Conservation (phyloP, 331 rosid genomes). For the Pyracantha coccinea region DNA sequence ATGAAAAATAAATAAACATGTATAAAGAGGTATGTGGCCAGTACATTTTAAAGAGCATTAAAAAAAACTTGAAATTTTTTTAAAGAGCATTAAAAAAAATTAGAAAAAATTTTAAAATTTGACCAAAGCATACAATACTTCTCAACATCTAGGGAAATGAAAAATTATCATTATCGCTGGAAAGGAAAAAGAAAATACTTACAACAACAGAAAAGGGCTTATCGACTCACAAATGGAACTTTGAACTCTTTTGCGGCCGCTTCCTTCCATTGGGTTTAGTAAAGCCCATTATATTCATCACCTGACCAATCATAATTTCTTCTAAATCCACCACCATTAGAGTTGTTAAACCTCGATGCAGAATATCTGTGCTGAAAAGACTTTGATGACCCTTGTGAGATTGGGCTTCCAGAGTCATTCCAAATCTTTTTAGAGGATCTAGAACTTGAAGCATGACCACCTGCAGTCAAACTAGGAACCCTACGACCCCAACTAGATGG, state of each 20-base stretch:
- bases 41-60: too few relatives aligned
- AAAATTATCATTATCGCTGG: neutral
- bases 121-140: neutral
- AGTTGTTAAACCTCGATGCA: conserved; percentile 45
- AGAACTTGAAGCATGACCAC: conserved; percentile 31
- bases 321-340: conserved; percentile 24
- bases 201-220: neutral
- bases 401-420: conserved; percentile 23
- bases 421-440: conserved; percentile 18
- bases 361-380: conserved; percentile 35
- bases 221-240: neutral
- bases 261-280: neutral
- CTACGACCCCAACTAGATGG: conserved; percentile 25
- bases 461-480: conserved; percentile 15
- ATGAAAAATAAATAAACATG: too few relatives aligned
- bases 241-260: neutral
- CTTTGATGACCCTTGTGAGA: conserved; percentile 25
- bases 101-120: too few relatives aligned
- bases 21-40: too few relatives aligned
- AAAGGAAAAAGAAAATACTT: neutral
- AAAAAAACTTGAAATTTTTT: too few relatives aligned
- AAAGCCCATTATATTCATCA: conserved; percentile 12
- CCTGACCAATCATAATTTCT: conserved; percentile 42
- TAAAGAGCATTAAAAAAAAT: too few relatives aligned
- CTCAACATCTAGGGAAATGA: neutral